Conservation (phyloP, 2,329 filamentous ascomycete genomes). For the Penicillium sp. region DNA sequence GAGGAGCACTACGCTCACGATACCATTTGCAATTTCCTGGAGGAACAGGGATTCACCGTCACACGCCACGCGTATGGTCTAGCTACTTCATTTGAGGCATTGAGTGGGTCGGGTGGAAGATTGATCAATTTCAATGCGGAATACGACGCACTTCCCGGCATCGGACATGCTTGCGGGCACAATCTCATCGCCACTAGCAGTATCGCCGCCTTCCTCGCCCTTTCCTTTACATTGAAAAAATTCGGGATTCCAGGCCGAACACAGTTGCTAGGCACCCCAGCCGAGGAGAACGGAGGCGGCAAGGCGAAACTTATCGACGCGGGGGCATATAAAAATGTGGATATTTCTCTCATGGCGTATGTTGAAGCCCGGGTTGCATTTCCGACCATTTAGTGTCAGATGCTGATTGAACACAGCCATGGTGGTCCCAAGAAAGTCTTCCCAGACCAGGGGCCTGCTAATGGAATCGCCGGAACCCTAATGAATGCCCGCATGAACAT, state of each 20-base stretch:
- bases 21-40: conserved; percentile 47
- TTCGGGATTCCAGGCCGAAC: conserved; percentile 39
- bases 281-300: conserved; percentile 41
- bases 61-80: conserved; percentile 52
- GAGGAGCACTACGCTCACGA: conserved; percentile 54
- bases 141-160: conserved; percentile 44
- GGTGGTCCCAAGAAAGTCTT: conserved; percentile 27
- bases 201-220: conserved; percentile 44
- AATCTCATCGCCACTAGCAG: conserved; percentile 40
- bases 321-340: conserved; percentile 42
- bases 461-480: conserved; percentile 27
- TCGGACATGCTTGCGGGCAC: conserved; percentile 44
- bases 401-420: conserved; percentile 17
- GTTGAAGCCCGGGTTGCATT: neutral
- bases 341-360: conserved; percentile 47
- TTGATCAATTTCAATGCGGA: conserved; percentile 42
- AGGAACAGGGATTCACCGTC: conserved; percentile 47
- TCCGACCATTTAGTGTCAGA: neutral
- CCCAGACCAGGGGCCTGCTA: conserved; percentile 16
- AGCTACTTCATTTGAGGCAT: conserved; percentile 52
- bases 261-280: conserved; percentile 40
- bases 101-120: conserved; percentile 41
- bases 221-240: conserved; percentile 45
- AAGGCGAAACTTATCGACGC: conserved; percentile 44
- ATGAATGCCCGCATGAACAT: conserved; percentile 38